Evolutionary conservation across 768 basidiomycete genomes (phyloP), one percentile per base, ranked within the genome.

Genomic region (Lactarius pseudohatsudake): DNA sequence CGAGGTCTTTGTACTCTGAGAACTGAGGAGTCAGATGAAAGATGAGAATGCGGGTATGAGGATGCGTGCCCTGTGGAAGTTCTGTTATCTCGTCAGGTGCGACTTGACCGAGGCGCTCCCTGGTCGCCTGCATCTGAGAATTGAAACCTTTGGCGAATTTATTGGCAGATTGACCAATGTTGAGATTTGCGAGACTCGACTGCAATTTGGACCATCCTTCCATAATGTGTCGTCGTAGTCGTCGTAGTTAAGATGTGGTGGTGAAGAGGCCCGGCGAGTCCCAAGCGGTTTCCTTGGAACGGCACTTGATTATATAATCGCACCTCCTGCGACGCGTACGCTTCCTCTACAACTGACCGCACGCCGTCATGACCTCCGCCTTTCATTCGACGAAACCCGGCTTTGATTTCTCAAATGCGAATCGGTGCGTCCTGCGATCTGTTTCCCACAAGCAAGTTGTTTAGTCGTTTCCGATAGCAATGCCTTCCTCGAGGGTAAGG

Each of bases 61-160:
- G 6, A 26, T 58, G 9, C 75, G 15, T 32, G 90, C 92, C 94
- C 79, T 92, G 89, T 30, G 92, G 91, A 59, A 94, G 83, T 78
- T 98, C 97, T 9, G 96, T 98, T 74, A 98, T 95, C 71, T 97
- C 97, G 69, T 94, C 94, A 6, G 90, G 84, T 4, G 92, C 84
- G 64, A 96, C 85, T 74, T 95, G 91, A 26, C 96, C 96, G 4
- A 98, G 81, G 58, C 90, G 84, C 78, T 98, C 96, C 74, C 79
- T 85, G 28, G 93, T 93, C 2, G 92, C 92, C 77, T 95, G 93
- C 3, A 94, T 86, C 72, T 87, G 88, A 28, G 88, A 89, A 72
- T 81, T 88, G 79, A 95, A 86, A 69, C 89, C 88, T 78, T 92
- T 94, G 62, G 87, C 81, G 68, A 94, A 64, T 80, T 87, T 92